A percentile compares a stretch with the other conserved stretches of the same genome.
Evolutionary conservation across 805 yeast genomes (phyloP).

Genomic region (Torulaspora franciscae): DNA sequence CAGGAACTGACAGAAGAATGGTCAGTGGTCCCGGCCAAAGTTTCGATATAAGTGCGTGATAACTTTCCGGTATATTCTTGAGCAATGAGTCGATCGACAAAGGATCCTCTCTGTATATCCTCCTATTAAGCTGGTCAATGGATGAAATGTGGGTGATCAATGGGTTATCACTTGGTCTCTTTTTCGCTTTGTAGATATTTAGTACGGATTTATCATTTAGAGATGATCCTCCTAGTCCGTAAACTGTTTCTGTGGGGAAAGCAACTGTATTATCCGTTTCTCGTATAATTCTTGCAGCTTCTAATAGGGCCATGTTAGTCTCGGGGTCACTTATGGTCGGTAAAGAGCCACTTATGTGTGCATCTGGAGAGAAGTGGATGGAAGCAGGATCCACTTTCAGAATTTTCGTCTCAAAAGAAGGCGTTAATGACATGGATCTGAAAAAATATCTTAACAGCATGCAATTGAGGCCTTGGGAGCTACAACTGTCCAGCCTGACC

Average conservation of each 20-base stretch:
- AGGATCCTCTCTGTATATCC: conserved; percentile 41
- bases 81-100: conserved; percentile 9
- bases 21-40: conserved; percentile 98
- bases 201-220: conserved; percentile 65
- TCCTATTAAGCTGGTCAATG: conserved; percentile 58
- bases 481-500: background rate
- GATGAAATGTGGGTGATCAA: conserved; percentile 86
- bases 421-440: conserved; percentile 7
- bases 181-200: conserved; percentile 80
- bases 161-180: conserved; percentile 94
- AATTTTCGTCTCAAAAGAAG: conserved; percentile 39
- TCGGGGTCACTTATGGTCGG: conserved; percentile 49
- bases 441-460: conserved; percentile 8
- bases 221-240: conserved; percentile 91
- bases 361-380: conserved; percentile 42
- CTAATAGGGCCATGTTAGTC: conserved; percentile 46
- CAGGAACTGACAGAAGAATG: conserved; percentile 63
- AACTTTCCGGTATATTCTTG: conserved; percentile 57
- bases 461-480: background rate
- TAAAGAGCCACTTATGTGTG: conserved; percentile 37
- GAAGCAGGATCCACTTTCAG: conserved; percentile 51
- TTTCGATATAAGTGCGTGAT: conserved; percentile 54
- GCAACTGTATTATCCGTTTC: conserved; percentile 64
- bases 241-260: conserved; percentile 96
- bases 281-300: conserved; percentile 56